Base-by-base conservation (phyloP, 2,329 filamentous ascomycete genomes). In the Cladophialophora carrionii region DNA sequence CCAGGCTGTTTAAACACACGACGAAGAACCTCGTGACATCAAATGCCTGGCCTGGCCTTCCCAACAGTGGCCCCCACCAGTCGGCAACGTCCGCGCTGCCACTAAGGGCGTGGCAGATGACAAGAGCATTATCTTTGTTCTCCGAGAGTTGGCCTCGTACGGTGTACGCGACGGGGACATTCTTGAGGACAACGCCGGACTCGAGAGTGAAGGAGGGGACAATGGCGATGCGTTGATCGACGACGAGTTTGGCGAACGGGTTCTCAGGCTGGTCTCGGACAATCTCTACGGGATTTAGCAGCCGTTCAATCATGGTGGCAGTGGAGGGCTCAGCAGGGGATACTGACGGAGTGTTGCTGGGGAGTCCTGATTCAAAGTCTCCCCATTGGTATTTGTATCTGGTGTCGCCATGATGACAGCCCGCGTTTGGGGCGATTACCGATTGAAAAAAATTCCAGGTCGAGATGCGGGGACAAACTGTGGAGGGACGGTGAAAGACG, bases 191-290 rank as follows among this genome's bases (percentile, higher is more conserved):
- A 26, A 90, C 91, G 56, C 95, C 95, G 1, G 93, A 98, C 78
- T 99, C 95, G 70, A 99, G 90, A 8, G 90, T 92, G 77, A 97
- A 96, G 29, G 88, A 88, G 1, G 95, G 94, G 62, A 99, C 86
- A 66, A 95, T 86, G 63, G 90, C 92, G 74, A 96, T 90, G 61
- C 89, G 84, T 79, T 98, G 95, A 73, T 96, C 89, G 59, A 92
- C 89, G 59, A 99, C 96, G 74, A 98, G 84, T 69, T 84, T 80
- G 66, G 91, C 87, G 76, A 93, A 98, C 32, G 93, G 94, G 79
- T 98, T 99, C 81, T 97, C 94, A 73, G 90, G 88, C 78, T 97
- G 92, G 62, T 85, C 73, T 67, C 75, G 76, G 76, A 79, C 75
- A 77, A 76, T 82, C 80, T 82, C 80, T 82, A 82, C 80, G 80